phyloP scores from a whole-genome alignment of 2,329 filamentous ascomycete species.

The Microsporum ferrugineum region DNA sequence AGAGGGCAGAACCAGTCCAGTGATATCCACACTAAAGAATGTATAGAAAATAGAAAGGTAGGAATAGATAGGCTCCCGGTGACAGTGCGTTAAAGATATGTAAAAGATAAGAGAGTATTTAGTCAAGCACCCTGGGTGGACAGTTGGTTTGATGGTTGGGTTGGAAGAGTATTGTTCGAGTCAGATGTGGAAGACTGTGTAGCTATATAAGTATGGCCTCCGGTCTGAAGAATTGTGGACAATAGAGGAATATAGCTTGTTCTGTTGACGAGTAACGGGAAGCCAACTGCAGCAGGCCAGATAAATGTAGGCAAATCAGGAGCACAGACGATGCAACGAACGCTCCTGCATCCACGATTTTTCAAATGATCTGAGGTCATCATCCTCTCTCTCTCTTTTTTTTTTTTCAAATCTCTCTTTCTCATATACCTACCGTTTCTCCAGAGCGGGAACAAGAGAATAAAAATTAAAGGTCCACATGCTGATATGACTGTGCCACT shows the following conservation, averaged over 20 bases:
- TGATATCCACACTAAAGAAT: not conserved
- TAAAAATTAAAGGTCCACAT: conserved; percentile 4
- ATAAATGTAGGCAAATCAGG: conserved; percentile 1
- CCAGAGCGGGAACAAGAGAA: not conserved
- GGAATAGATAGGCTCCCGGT: not conserved
- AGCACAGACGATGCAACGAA: conserved; percentile 2
- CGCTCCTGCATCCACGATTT: conserved; percentile 1
- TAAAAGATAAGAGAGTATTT: not conserved
- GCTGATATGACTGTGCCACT: conserved; percentile 4
- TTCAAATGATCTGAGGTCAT: conserved; percentile 2
- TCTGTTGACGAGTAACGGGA: not conserved
- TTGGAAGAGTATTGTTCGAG: not conserved
- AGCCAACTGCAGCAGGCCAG: not conserved
- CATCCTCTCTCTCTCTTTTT: not conserved
- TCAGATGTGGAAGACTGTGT: not conserved
- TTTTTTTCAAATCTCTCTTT: not conserved
- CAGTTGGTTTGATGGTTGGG: not conserved
- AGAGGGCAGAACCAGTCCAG: not conserved
- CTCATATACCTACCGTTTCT: conserved; percentile 1
- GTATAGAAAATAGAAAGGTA: not conserved
- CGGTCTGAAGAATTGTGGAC: not conserved
- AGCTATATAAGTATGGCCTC: not conserved
- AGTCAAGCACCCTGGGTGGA: not conserved
- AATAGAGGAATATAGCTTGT: conserved; percentile 1
- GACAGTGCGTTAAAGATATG: not conserved